Conservation (phyloP, 108 stramenopile genomes). For the Fragilaria radians region DNA sequence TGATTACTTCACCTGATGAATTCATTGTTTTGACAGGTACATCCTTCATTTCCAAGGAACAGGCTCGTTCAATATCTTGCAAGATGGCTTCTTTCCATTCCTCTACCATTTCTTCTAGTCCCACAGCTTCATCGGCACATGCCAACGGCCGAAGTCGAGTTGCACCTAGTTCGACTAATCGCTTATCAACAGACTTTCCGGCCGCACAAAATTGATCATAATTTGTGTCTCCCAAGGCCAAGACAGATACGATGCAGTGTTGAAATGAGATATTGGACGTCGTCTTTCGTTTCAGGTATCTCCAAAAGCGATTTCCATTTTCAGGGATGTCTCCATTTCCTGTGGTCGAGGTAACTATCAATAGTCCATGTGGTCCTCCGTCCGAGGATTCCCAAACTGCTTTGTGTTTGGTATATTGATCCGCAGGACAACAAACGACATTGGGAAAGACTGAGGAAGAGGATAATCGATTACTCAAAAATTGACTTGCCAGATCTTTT, state of each 20-base stretch:
- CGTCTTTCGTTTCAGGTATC: slow-evolving; percentile 59
- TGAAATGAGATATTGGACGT: slow-evolving; percentile 35
- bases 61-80: slow-evolving; percentile 27
- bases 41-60: slow-evolving; percentile 2
- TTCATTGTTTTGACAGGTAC: slow-evolving; percentile 17
- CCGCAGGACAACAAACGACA: slow-evolving; percentile 53
- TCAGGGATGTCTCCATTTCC: slow-evolving; percentile 90
- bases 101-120: slow-evolving; percentile 83
- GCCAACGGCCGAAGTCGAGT: slow-evolving; percentile 29
- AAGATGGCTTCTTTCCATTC: slow-evolving; percentile 53
- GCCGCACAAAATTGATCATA: slow-evolving; percentile 82
- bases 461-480: slow-evolving; percentile 22
- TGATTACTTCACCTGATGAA: slow-evolving; percentile 21
- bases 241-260: slow-evolving; percentile 48
- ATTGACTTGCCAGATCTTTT: slow-evolving; percentile 60
- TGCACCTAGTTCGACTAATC: slow-evolving; percentile 68
- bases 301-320: slow-evolving; percentile 64
- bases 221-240: slow-evolving; percentile 86
- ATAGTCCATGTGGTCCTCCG: slow-evolving; percentile 42
- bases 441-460: slow-evolving; percentile 38
- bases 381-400: slow-evolving; percentile 31
- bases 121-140: slow-evolving; percentile 86
- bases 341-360: slow-evolving; percentile 79
- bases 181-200: slow-evolving; percentile 57
- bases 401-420: slow-evolving; percentile 65